phyloP scores from a whole-genome alignment of 441 rosid species.

The Adansonia gregorii region DNA sequence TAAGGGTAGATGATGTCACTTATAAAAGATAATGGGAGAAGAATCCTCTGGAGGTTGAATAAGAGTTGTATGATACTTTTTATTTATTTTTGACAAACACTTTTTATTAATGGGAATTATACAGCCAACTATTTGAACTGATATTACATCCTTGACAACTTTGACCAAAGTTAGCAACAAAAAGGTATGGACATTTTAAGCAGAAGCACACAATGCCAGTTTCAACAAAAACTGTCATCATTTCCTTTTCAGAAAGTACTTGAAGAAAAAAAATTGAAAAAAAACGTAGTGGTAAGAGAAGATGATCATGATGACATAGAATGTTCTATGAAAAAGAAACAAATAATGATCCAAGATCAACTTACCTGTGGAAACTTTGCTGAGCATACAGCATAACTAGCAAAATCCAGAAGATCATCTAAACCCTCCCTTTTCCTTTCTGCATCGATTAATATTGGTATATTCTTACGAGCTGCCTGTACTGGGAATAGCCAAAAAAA shows the following conservation, averaged over 20 bases:
- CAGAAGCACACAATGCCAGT: not conserved
- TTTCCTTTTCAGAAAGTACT: not conserved
- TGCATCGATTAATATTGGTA: slow-evolving; percentile 75
- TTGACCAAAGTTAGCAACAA: not conserved
- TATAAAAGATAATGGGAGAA: not conserved
- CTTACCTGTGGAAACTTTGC: slow-evolving; percentile 82
- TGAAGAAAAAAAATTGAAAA: not conserved
- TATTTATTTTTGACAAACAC: not conserved
- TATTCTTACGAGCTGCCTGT: slow-evolving; percentile 73
- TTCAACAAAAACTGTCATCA: not conserved
- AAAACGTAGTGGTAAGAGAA: not conserved
- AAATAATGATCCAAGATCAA: slow-evolving; percentile 22
- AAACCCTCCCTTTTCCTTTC: slow-evolving; percentile 72
- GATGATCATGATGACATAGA: not conserved
- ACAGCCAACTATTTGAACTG: not conserved
- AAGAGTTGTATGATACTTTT: not conserved
- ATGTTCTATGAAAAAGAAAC: not conserved
- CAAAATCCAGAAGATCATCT: slow-evolving; percentile 66
- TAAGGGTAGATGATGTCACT: not conserved
- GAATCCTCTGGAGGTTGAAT: not conserved
- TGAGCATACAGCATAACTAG: slow-evolving; percentile 74
- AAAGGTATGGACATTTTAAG: not conserved
- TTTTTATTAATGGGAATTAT: not conserved
- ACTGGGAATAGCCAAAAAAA: slow-evolving; percentile 40
- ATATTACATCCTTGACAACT: not conserved